phyloP scores from a whole-genome alignment of 306 rosid species.

The Pueraria montana region DNA sequence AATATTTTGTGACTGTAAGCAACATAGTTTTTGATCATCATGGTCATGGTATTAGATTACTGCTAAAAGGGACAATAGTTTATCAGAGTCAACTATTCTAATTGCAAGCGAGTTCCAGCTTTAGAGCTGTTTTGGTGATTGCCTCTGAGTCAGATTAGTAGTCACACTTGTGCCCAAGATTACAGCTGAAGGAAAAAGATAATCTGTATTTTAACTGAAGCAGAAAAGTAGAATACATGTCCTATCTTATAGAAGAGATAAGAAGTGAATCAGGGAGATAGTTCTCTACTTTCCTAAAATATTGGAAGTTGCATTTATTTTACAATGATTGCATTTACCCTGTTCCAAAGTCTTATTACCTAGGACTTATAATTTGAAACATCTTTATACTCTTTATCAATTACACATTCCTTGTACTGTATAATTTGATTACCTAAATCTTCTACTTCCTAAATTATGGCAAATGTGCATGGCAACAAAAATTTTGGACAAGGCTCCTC shows the following conservation, averaged over 20 bases:
- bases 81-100: not conserved
- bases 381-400: not conserved
- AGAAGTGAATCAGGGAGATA: conserved; percentile 13
- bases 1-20: not conserved
- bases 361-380: not conserved
- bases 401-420: not conserved
- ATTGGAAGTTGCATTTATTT: not conserved
- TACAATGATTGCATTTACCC: not conserved
- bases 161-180: not conserved
- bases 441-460: conserved; percentile 23
- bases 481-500: not conserved
- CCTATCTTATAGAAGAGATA: not conserved
- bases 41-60: not conserved
- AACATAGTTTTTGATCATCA: not conserved
- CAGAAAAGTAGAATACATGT: not conserved
- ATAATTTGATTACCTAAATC: not conserved
- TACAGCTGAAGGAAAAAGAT: not conserved
- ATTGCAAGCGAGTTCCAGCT: not conserved
- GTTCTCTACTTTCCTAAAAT: not conserved
- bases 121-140: conserved; percentile 16
- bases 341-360: not conserved
- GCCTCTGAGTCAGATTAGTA: not conserved
- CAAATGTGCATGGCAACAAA: not conserved
- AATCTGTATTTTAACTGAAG: not conserved
- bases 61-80: not conserved